A percentile compares a stretch with the other conserved stretches of the same genome.
Conservation (phyloP, 306 rosid genomes). For the Vigna radiata region DNA sequence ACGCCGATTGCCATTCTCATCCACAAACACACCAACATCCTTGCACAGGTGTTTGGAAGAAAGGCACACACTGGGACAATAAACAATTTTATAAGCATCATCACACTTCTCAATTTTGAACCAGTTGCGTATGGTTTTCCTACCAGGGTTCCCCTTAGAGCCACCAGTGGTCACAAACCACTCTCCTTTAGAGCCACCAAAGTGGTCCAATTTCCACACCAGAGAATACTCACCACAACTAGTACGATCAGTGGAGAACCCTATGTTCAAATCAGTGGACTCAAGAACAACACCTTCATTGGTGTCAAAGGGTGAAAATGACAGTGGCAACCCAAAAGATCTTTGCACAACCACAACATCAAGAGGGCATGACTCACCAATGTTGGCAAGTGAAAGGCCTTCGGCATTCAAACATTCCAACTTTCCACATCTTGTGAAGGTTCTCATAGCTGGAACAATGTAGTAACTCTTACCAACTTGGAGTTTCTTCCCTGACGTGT, state of each 20-base stretch:
- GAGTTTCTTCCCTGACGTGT: conserved; percentile 37
- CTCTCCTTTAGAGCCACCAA: conserved; percentile 22
- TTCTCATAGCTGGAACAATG: conserved; percentile 4
- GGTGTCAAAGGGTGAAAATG: conserved; percentile 37
- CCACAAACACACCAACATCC: conserved; percentile 30
- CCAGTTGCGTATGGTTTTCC: conserved; percentile 50
- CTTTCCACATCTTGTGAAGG: neutral
- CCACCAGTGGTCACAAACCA: conserved; percentile 55
- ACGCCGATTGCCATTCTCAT: conserved; percentile 32
- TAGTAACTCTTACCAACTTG: conserved; percentile 34
- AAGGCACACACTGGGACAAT: conserved; percentile 61
- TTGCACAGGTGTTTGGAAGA: conserved; percentile 28
- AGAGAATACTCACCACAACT: conserved; percentile 39
- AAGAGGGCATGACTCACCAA: conserved; percentile 43
- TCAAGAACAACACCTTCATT: conserved; percentile 45
- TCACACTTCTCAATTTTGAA: conserved; percentile 59
- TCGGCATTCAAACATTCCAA: neutral
- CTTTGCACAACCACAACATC: conserved; percentile 46
- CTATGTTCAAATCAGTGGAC: conserved; percentile 57
- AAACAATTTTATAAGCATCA: conserved; percentile 47
- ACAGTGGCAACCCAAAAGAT: conserved; percentile 44
- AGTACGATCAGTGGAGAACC: neutral
- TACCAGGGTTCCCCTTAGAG: conserved; percentile 45
- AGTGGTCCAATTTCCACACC: conserved; percentile 53
- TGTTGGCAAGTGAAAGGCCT: conserved; percentile 6